Conservation (phyloP, 2,329 filamentous ascomycete genomes). For the Geosmithia putterillii region DNA sequence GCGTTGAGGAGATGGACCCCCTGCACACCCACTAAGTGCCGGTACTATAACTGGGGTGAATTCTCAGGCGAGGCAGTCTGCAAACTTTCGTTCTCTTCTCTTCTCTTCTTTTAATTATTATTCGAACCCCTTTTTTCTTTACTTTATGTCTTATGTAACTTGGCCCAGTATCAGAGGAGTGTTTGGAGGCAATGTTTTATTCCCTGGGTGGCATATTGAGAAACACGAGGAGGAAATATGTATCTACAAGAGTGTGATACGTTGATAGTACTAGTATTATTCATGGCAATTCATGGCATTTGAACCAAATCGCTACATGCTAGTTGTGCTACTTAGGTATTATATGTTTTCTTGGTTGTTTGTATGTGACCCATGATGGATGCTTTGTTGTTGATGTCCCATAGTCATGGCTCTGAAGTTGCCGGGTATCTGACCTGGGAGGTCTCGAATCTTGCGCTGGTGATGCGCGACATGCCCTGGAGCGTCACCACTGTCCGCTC, state of each 20-base stretch:
- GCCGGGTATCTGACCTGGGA: too few relatives aligned
- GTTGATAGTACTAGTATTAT: not conserved
- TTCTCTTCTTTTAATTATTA: not conserved
- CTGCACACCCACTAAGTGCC: slow-evolving; percentile 28
- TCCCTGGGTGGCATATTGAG: not conserved
- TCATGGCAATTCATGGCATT: not conserved
- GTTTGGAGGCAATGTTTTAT: not conserved
- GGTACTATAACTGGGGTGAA: not conserved
- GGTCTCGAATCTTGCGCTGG: too few relatives aligned
- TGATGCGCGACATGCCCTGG: too few relatives aligned
- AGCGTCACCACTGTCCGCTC: too few relatives aligned
- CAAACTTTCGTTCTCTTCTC: not conserved
- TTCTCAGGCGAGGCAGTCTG: not conserved
- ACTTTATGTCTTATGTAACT: not conserved
- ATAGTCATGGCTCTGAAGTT: too few relatives aligned
- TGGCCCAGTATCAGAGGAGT: not conserved
- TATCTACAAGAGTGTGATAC: not conserved
- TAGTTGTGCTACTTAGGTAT: not conserved
- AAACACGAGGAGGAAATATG: not conserved
- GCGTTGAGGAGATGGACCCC: slow-evolving; percentile 57
- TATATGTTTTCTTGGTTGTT: not conserved
- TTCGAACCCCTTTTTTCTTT: not conserved
- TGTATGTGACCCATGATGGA: not conserved
- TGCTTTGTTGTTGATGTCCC: too few relatives aligned
- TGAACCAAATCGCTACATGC: not conserved